A percentile compares a stretch with the other conserved stretches of the same genome.
These are phyloP conservation scores for Geotrichum fermentans DNA, from an alignment of 1,139 yeast genomes.

Conservation along the genomic window DNA sequence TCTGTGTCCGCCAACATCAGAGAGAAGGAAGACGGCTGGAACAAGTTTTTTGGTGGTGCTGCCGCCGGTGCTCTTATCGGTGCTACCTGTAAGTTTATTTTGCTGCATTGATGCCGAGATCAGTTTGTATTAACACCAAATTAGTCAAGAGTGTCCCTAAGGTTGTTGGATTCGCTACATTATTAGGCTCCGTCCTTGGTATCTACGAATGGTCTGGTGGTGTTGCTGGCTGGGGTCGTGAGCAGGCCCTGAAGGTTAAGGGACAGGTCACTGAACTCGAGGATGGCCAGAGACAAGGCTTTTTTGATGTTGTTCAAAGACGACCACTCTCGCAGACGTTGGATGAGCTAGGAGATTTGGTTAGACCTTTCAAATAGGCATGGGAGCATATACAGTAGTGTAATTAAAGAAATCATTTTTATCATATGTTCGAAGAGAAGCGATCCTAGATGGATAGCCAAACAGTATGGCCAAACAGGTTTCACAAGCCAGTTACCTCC, in stretches of 20 bases:
- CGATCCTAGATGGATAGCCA: no score
- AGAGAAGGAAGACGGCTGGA: slow-evolving; percentile 44
- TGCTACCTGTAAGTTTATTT: slow-evolving; percentile 30
- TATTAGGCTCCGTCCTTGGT: slow-evolving; percentile 40
- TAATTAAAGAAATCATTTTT: no score
- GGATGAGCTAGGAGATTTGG: slow-evolving; percentile 58
- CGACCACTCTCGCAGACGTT: slow-evolving; percentile 78
- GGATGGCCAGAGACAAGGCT: slow-evolving; percentile 55
- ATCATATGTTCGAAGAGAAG: no score
- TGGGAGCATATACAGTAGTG: slow-evolving; percentile 2
- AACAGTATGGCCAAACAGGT: no score
- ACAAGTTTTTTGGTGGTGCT: slow-evolving; percentile 49
- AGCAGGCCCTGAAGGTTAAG: slow-evolving; percentile 32
- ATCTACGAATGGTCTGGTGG: slow-evolving; percentile 48
- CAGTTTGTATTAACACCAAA: background rate
- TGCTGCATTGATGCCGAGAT: background rate
- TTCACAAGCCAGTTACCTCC: no score
- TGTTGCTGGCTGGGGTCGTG: slow-evolving; percentile 38
- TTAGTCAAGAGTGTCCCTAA: slow-evolving; percentile 42
- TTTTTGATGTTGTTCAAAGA: slow-evolving; percentile 80
- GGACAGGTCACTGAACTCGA: slow-evolving; percentile 34
- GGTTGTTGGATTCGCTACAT: slow-evolving; percentile 44
- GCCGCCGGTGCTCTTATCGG: slow-evolving; percentile 48
- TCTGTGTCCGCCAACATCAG: slow-evolving; percentile 43
- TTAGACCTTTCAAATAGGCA: slow-evolving; percentile 26